These are phyloP conservation scores for Darksidea phi DNA, from an alignment of 495 filamentous ascomycete species.

Conservation along the genomic window DNA sequence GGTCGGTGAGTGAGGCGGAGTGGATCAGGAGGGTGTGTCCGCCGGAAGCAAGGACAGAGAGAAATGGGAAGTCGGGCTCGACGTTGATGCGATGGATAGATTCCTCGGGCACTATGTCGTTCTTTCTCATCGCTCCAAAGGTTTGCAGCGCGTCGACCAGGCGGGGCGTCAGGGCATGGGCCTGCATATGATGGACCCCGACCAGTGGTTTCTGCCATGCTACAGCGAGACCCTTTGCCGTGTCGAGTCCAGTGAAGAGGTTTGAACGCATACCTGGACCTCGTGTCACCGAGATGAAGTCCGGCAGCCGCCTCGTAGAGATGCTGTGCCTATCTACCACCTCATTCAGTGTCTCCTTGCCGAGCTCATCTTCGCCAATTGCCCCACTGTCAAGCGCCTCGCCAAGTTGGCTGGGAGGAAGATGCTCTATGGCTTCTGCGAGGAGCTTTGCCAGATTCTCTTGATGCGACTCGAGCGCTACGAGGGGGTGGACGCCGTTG, in stretches of 20 bases:
- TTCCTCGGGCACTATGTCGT: constrained; percentile 1
- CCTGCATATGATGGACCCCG: constrained; percentile 95
- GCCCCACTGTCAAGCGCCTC: neutral
- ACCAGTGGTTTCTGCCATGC: constrained; percentile 72
- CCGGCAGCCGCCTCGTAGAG: constrained; percentile 53
- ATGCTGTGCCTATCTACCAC: neutral
- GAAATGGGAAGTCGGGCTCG: constrained; percentile 68
- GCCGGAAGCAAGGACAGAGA: constrained; percentile 86
- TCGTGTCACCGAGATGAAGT: constrained; percentile 82
- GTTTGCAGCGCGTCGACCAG: constrained; percentile 64
- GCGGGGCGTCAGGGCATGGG: constrained; percentile 83
- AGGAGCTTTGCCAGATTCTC: constrained; percentile 65
- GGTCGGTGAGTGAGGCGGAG: constrained; percentile 62
- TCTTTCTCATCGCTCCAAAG: no score
- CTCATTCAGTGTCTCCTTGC: neutral
- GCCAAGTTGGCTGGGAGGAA: constrained; percentile 45
- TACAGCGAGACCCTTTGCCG: constrained; percentile 81
- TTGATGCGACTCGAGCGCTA: constrained; percentile 71
- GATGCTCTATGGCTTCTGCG: constrained; percentile 55
- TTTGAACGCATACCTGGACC: constrained; percentile 84
- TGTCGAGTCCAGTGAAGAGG: constrained; percentile 73
- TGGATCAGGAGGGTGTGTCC: constrained; percentile 86
- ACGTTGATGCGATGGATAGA: neutral
- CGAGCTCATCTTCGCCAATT: neutral
- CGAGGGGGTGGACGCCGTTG: constrained; percentile 74